Percentiles rank a stretch among this genome's conserved stretches.
Evolutionary conservation across 2,329 filamentous ascomycete species (phyloP).

Genomic region (Talaromyces amestolkiae): DNA sequence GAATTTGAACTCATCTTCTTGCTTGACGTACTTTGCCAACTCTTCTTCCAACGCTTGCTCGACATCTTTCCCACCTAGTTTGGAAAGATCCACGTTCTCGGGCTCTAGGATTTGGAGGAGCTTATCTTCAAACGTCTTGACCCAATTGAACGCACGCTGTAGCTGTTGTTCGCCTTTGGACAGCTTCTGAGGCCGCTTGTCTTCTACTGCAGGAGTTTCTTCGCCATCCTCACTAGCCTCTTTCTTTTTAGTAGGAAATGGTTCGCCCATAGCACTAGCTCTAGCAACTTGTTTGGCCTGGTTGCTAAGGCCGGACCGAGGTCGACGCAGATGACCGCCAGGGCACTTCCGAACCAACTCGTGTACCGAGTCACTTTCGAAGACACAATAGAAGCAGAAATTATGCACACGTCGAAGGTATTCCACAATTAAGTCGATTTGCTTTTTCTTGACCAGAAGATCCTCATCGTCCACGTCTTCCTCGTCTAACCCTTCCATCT

Average conservation of each 20-base stretch:
- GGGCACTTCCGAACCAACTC: conserved; percentile 94
- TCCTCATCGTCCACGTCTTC: conserved; percentile 86
- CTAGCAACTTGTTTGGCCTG: conserved; percentile 80
- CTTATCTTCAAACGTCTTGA: conserved; percentile 97
- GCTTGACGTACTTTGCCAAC: conserved; percentile 82
- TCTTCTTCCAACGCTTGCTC: conserved; percentile 88
- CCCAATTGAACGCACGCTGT: conserved; percentile 96
- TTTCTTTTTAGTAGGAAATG: conserved; percentile 80
- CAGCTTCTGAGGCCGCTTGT: conserved; percentile 70
- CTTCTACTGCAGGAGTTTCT: conserved; percentile 63
- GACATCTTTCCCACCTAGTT: conserved; percentile 81
- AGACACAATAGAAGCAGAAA: conserved; percentile 99
- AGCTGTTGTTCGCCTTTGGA: conserved; percentile 87
- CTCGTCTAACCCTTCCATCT: conserved; percentile 65
- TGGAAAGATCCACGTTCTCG: conserved; percentile 79
- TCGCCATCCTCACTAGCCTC: conserved; percentile 62
- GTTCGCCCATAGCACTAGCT: conserved; percentile 77
- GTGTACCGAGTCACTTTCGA: conserved; percentile 95
- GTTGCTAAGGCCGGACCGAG: conserved; percentile 77
- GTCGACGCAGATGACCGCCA: conserved; percentile 91
- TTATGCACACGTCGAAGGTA: conserved; percentile 96
- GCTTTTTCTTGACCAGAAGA: conserved; percentile 89
- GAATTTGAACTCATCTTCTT: conserved; percentile 96
- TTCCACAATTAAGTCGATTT: conserved; percentile 90
- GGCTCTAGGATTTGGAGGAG: conserved; percentile 89